Percentiles rank a stretch among this genome's conserved stretches.
Evolutionary conservation across 768 basidiomycete species (phyloP).

Genomic region (Tephrocybe rancida): DNA sequence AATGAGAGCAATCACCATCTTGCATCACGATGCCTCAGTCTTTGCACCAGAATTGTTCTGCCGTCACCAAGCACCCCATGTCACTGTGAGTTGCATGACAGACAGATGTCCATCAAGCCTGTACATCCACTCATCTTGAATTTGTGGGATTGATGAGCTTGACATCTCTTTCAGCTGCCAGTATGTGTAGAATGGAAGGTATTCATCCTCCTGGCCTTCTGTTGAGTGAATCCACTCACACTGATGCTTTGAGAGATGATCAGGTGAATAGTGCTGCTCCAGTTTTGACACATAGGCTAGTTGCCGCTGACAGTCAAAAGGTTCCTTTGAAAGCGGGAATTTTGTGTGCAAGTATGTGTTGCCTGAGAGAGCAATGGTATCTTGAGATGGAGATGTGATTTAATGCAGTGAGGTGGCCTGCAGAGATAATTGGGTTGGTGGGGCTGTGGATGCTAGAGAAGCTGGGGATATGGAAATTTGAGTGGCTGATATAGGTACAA

Average conservation of each 20-base stretch:
- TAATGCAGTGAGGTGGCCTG: too few relatives aligned
- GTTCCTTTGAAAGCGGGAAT: slow-evolving; percentile 5
- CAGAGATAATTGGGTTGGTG: neutral
- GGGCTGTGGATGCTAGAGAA: neutral
- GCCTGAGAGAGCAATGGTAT: too few relatives aligned
- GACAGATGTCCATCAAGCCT: slow-evolving; percentile 28
- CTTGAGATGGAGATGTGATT: neutral
- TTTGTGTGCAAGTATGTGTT: neutral
- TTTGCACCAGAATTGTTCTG: slow-evolving; percentile 20
- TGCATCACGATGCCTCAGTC: slow-evolving; percentile 22
- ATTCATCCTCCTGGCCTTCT: slow-evolving; percentile 19
- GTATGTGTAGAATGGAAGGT: slow-evolving; percentile 27
- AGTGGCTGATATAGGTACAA: too few relatives aligned
- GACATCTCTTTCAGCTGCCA: slow-evolving; percentile 4
- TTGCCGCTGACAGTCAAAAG: neutral
- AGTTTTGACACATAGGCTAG: neutral
- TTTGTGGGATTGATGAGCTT: slow-evolving; percentile 18
- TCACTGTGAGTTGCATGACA: slow-evolving; percentile 8
- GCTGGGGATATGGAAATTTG: too few relatives aligned
- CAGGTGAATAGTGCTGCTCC: slow-evolving; percentile 2
- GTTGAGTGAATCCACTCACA: slow-evolving; percentile 25
- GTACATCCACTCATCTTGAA: slow-evolving; percentile 28
- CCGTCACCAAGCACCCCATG: slow-evolving; percentile 23
- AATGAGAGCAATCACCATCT: slow-evolving; percentile 24
- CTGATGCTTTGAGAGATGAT: slow-evolving; percentile 10